phyloP scores from a whole-genome alignment of 2,329 filamentous ascomycete genomes.

The Colletotrichum noveboracense region DNA sequence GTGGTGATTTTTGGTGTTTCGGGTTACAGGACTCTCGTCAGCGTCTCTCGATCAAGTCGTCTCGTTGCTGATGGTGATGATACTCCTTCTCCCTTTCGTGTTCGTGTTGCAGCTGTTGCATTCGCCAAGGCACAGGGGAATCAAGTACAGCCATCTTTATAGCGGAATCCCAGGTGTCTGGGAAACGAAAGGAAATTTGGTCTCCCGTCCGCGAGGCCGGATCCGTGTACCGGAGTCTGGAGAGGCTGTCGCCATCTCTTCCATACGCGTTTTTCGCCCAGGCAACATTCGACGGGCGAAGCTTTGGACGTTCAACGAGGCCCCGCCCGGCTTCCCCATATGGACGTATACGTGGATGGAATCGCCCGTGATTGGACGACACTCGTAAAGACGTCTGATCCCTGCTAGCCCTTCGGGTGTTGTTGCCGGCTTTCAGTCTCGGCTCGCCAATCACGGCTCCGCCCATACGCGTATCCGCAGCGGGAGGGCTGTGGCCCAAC shows the following conservation, averaged over 20 bases:
- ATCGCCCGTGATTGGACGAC: not conserved
- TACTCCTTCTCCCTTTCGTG: not conserved
- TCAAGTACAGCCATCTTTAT: constrained; percentile 3
- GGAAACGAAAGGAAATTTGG: not conserved
- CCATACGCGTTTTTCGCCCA: constrained; percentile 4
- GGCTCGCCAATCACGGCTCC: not conserved
- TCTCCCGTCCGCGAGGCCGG: not conserved
- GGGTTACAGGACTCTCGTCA: not conserved
- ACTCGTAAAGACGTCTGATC: not conserved
- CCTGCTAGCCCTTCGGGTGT: not conserved
- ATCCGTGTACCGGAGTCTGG: not conserved
- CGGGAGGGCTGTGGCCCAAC: not conserved
- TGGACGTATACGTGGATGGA: not conserved
- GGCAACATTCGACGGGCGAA: not conserved
- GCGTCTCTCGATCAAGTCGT: not conserved
- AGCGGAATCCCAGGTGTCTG: not conserved
- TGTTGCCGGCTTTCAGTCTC: too few relatives aligned
- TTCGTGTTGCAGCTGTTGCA: not conserved
- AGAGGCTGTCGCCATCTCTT: not conserved
- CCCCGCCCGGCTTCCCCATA: not conserved
- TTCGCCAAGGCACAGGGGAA: not conserved
- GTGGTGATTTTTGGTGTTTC: not conserved
- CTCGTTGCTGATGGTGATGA: not conserved
- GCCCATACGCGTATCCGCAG: not conserved
- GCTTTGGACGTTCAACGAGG: not conserved